Percentiles rank a stretch among this genome's conserved stretches.
Conservation (phyloP, 108 stramenopile genomes). For the Pseudonitzschia multiseries region DNA sequence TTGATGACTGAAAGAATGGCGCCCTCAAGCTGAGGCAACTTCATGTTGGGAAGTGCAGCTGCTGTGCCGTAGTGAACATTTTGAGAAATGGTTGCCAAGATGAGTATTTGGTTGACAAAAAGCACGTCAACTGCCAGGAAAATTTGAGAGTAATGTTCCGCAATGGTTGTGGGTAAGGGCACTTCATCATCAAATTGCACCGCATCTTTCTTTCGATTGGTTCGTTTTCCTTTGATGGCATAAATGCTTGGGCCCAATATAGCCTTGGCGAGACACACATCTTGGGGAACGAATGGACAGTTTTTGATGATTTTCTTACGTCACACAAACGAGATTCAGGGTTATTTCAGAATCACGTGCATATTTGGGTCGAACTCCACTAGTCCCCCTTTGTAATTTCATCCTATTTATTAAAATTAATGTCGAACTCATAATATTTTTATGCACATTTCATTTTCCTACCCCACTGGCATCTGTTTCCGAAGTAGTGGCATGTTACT, state of each 20-base stretch:
- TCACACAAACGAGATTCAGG: no score
- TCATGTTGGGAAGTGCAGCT: background rate
- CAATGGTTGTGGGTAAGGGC: conserved; percentile 20
- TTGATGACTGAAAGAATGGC: background rate
- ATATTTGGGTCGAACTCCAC: no score
- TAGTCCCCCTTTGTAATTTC: no score
- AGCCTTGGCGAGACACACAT: conserved; percentile 28
- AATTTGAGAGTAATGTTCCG: conserved; percentile 21
- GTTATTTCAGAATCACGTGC: no score
- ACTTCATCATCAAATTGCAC: conserved; percentile 21
- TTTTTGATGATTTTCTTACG: conserved; percentile 35
- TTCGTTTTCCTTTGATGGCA: conserved; percentile 45
- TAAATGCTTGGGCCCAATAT: conserved; percentile 40
- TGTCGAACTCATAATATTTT: no score
- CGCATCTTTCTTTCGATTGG: conserved; percentile 10
- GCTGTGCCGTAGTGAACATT: conserved; percentile 33
- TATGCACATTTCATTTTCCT: no score
- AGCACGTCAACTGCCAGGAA: conserved; percentile 39
- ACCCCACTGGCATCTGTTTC: no score
- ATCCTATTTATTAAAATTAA: no score
- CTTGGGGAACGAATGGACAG: conserved; percentile 34
- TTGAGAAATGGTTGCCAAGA: conserved; percentile 32
- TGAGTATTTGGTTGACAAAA: conserved; percentile 39
- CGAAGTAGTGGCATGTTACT: no score
- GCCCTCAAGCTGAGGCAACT: background rate